Evolutionary conservation across 331 rosid genomes (phyloP).

Genomic region (Saraca asoca): DNA sequence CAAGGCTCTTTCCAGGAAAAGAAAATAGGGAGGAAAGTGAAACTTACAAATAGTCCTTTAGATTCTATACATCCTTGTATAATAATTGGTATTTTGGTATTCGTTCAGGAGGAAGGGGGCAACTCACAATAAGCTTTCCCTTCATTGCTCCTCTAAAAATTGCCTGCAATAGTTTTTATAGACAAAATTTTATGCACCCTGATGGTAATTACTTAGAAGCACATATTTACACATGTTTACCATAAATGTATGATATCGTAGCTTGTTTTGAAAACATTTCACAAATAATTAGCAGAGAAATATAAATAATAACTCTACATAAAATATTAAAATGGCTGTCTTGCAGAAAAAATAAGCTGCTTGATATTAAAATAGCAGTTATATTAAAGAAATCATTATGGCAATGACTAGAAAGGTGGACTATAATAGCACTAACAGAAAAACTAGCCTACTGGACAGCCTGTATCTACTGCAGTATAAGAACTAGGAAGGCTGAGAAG

Average conservation of each 20-base stretch:
- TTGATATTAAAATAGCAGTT: too few relatives aligned
- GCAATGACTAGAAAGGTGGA: neutral
- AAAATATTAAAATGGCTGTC: neutral
- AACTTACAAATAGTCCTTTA: too few relatives aligned
- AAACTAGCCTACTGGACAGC: too few relatives aligned
- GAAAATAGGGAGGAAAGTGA: neutral
- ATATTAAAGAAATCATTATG: too few relatives aligned
- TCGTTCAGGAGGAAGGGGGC: constrained; percentile 72
- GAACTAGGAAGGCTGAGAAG: too few relatives aligned
- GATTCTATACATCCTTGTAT: constrained; percentile 62
- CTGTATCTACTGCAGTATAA: too few relatives aligned
- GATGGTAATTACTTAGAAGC: constrained; percentile 3
- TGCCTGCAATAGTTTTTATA: constrained; percentile 49
- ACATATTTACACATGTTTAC: neutral
- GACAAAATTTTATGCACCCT: constrained; percentile 28
- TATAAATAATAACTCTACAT: neutral
- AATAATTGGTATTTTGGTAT: constrained; percentile 74
- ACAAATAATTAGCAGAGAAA: constrained; percentile 8
- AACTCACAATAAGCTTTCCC: constrained; percentile 82
- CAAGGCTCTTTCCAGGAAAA: neutral
- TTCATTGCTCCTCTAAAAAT: constrained; percentile 89
- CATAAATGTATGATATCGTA: neutral
- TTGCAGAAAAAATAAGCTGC: neutral
- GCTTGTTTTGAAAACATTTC: neutral
- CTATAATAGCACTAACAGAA: too few relatives aligned